Evolutionary conservation across 1,284 basidiomycete genomes (phyloP), one percentile per base, ranked within the genome.

Genomic region (Cutaneotrichosporon spelunceum): DNA sequence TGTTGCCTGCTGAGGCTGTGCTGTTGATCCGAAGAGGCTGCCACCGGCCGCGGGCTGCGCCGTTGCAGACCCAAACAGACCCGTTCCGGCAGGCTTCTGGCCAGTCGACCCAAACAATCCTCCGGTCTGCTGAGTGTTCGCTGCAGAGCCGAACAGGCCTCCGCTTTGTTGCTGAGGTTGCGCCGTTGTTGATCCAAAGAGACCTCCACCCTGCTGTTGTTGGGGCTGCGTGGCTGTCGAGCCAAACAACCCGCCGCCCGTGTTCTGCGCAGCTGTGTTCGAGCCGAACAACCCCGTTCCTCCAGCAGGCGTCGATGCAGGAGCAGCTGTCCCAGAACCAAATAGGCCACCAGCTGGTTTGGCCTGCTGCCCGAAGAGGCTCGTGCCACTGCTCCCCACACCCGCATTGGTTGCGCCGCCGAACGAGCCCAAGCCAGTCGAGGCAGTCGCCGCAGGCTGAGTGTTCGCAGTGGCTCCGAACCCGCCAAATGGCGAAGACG

Each of bases 101-200:
- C 66, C 65, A 6, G 65, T 60, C n/a, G 54, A 47, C 21, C 84
- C 83, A 68, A 88, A 87, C 19, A 87, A 69, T 53, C 82, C 78
- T 6, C 78, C 65, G 13, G 64, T 56, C 33, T 63, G 60, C 11
- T 70, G 53, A 62, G 39, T n/a, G 39, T 42, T 42, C 19, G 69
- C 66, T 6, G 64, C 56, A 44, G 66, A 66, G 19, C 77, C 77
- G 62, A 80, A 79, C 61, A 78, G 67, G 10, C 74, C 72, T 6
- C 72, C 72, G 4, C 71, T 64, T 29, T 53, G 52, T 23, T 53
- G 52, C 47, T 60, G 59, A 8, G 57, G 60, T 50, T 56, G 73
- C 56, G 75, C 76, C 47, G 64, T 56, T 9, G 59, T 48, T 71
- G 72, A 79, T 49, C 79, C 72, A 27, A 76, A 76, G 16, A 75